A percentile compares a stretch with the other conserved stretches of the same genome.
phyloP scores from a whole-genome alignment of 2,329 filamentous ascomycete genomes.

The Chaetomiaceae sp. region DNA sequence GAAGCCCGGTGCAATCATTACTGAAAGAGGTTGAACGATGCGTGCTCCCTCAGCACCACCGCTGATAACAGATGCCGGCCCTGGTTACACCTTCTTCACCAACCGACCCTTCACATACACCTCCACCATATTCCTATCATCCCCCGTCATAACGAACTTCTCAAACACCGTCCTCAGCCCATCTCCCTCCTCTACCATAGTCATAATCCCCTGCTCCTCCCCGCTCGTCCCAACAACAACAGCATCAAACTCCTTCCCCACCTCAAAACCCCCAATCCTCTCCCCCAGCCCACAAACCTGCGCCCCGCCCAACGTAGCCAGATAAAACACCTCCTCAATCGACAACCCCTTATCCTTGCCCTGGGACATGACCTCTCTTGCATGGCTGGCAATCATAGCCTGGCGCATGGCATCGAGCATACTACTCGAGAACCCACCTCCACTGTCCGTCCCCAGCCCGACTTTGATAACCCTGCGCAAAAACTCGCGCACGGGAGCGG shows the following conservation, averaged over 20 bases:
- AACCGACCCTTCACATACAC: slow-evolving; percentile 50
- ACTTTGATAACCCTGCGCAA: slow-evolving; percentile 56
- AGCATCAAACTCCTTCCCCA: slow-evolving; percentile 61
- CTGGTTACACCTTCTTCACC: too few relatives aligned
- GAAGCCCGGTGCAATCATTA: too few relatives aligned
- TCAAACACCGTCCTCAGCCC: slow-evolving; percentile 46
- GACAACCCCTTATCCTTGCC: slow-evolving; percentile 43
- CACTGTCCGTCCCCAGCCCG: slow-evolving; percentile 62
- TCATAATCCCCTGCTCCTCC: slow-evolving; percentile 42
- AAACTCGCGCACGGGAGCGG: slow-evolving; percentile 55
- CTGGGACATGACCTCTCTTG: slow-evolving; percentile 39
- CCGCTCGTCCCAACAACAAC: slow-evolving; percentile 42
- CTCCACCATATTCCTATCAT: slow-evolving; percentile 55
- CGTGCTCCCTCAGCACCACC: too few relatives aligned
- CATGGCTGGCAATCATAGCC: slow-evolving; percentile 52
- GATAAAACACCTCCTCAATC: slow-evolving; percentile 51
- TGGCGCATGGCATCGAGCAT: slow-evolving; percentile 57
- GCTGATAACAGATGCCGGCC: too few relatives aligned
- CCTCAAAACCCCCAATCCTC: slow-evolving; percentile 51
- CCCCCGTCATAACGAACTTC: slow-evolving; percentile 63
- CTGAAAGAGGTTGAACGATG: too few relatives aligned
- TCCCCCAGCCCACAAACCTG: slow-evolving; percentile 51
- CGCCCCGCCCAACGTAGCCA: slow-evolving; percentile 60
- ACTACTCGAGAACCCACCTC: slow-evolving; percentile 57
- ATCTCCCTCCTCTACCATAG: slow-evolving; percentile 50